Percentiles rank a stretch among this genome's conserved stretches.
phyloP scores from a whole-genome alignment of 164 flowering plant species.

The Macadamia tetraphylla region DNA sequence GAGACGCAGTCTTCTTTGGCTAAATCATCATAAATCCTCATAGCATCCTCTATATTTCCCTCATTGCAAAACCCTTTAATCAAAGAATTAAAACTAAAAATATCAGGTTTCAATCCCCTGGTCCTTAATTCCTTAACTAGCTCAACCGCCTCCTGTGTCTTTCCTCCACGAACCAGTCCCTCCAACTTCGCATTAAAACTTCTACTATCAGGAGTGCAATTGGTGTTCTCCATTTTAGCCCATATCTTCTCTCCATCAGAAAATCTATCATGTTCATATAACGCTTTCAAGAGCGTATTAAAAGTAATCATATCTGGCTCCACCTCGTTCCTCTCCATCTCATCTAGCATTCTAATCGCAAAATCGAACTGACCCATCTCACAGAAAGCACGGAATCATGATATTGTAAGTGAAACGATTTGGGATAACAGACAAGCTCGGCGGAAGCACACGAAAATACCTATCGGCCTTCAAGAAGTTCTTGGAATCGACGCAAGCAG shows the following conservation, averaged over 20 bases:
- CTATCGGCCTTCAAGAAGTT: constrained; percentile 29
- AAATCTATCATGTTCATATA: constrained; percentile 24
- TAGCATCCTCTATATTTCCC: constrained; percentile 34
- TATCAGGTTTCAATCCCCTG: constrained; percentile 32
- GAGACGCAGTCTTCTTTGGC: constrained; percentile 14
- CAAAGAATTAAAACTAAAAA: constrained; percentile 26
- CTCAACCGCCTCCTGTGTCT: constrained; percentile 25
- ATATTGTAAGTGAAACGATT: constrained; percentile 42
- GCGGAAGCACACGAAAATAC: constrained; percentile 31
- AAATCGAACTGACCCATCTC: constrained; percentile 34
- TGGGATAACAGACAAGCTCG: constrained; percentile 26
- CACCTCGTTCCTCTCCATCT: constrained; percentile 43
- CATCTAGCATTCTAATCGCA: constrained; percentile 33
- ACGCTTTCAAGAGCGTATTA: constrained; percentile 32
- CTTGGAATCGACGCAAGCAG: constrained; percentile 34
- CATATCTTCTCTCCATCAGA: constrained; percentile 48
- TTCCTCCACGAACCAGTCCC: constrained; percentile 26
- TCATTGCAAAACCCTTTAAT: constrained; percentile 33
- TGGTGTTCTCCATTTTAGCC: constrained; percentile 32
- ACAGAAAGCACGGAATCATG: constrained; percentile 33
- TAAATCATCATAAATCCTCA: constrained; percentile 29
- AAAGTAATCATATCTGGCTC: constrained; percentile 36
- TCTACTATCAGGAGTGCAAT: constrained; percentile 30
- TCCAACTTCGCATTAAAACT: constrained; percentile 37
- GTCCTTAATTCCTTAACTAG: constrained; percentile 28